Evolutionary conservation across 169 alveolate species (phyloP), one percentile per base, ranked within the genome.

Genomic region (Plasmodium blacklocki): DNA sequence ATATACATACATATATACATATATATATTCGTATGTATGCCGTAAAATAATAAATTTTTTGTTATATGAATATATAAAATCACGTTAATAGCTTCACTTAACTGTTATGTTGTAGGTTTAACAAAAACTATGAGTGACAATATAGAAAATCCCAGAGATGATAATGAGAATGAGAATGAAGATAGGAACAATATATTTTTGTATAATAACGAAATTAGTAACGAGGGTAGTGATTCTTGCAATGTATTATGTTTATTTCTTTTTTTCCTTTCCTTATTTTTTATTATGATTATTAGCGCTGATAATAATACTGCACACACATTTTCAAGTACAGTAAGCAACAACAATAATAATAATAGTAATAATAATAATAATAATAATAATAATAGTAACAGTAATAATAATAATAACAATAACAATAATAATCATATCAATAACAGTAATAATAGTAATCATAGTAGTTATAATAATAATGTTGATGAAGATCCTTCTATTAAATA

Each of bases 161-260:
- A 49, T 18, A 12, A 59, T 2, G 60, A 52, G 9, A 49, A 9
- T 39, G 52, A n/a, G 70, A 32, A 32, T 18, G 74, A 64, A n/a
- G 78, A 67, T 4, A n/a, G 71, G 18, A 63, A 52, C 39, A 76
- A 66, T 50, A 52, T 80, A 3, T 80, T 80, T 71, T 23, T 80
- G 15, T 80, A 80, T 60, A 59, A 26, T 26, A 43, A 15, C 18
- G 85, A 80, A 80, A 52, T n/a, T 5, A 62, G 50, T 14, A 60
- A 59, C 23, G 49, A 66, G 7, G 90, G 26, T 1, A 66, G 80
- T n/a, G 90, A 80, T 49, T 80, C 83, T 0, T 80, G 90, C 29
- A 80, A 80, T 58, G 49, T 80, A 21, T 39, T 80, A 26, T 80
- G 90, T 68, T 49, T 80, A 21, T 50, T 80, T 23, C 72, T 80